These are phyloP conservation scores for Puccinia hordei DNA, from an alignment of 1,284 basidiomycete genomes.

Conservation along the genomic window DNA sequence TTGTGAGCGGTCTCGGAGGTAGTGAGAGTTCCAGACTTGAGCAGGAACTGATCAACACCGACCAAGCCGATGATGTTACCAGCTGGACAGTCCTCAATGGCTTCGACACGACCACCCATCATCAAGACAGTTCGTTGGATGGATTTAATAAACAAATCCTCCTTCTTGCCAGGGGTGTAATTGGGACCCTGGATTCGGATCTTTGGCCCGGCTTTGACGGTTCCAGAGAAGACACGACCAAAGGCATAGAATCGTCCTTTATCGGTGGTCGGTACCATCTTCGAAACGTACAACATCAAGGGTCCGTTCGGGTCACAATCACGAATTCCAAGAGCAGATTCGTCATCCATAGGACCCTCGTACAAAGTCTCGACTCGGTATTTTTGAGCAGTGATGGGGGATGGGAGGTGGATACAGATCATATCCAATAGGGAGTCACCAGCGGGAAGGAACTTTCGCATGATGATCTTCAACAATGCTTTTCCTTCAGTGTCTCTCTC, in stretches of 20 bases:
- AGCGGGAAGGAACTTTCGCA: slow-evolving; percentile 99
- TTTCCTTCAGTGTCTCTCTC: slow-evolving; percentile 97
- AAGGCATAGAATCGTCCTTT: slow-evolving; percentile 99
- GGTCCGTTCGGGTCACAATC: slow-evolving; percentile 97
- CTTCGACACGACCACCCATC: slow-evolving; percentile 99
- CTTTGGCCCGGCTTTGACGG: slow-evolving; percentile 94
- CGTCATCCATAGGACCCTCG: slow-evolving; percentile 99
- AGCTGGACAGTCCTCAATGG: slow-evolving; percentile 97
- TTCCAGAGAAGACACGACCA: slow-evolving; percentile 99
- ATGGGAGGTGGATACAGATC: slow-evolving; percentile 95
- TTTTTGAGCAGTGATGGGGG: slow-evolving; percentile 91
- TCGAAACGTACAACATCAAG: slow-evolving; percentile 97
- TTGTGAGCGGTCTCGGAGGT: slow-evolving; percentile 98
- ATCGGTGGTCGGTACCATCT: slow-evolving; percentile 99
- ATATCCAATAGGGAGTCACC: slow-evolving; percentile 99
- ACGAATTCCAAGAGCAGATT: slow-evolving; percentile 96
- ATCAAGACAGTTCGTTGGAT: slow-evolving; percentile 98
- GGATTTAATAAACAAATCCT: slow-evolving; percentile 96
- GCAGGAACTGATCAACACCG: slow-evolving; percentile 99
- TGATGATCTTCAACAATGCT: slow-evolving; percentile 92
- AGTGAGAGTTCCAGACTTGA: slow-evolving; percentile 92
- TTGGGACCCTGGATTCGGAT: slow-evolving; percentile 99
- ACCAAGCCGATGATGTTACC: slow-evolving; percentile 99
- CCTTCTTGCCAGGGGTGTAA: slow-evolving; percentile 98
- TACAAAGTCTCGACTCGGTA: slow-evolving; percentile 99